Evolutionary conservation across 1,139 yeast species (phyloP).

Genomic region (Kodamaea sp.): DNA sequence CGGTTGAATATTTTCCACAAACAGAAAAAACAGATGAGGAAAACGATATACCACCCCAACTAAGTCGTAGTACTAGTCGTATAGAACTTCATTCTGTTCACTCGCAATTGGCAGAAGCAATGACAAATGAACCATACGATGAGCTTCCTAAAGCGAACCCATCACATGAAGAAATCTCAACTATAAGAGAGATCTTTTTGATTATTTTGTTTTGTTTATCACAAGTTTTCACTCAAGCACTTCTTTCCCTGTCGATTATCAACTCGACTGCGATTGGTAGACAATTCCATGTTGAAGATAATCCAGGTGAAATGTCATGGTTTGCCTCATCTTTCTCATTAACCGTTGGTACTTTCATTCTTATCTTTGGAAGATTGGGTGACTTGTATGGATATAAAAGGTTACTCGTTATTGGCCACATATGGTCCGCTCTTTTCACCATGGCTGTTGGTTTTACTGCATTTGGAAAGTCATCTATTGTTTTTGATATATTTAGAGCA

Average conservation of each 20-base stretch:
- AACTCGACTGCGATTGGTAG: conserved; percentile 34
- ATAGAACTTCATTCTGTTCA: too few species aligned
- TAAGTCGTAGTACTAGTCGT: too few species aligned
- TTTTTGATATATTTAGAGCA: conserved; percentile 52
- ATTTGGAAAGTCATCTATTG: conserved; percentile 37
- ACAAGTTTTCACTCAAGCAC: conserved; percentile 50
- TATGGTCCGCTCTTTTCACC: conserved; percentile 48
- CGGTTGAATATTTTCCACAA: too few species aligned
- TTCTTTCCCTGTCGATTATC: conserved; percentile 44
- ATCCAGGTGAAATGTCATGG: conserved; percentile 52
- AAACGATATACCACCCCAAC: not conserved
- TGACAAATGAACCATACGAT: too few species aligned
- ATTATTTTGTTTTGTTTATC: conserved; percentile 32
- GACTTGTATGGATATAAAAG: conserved; percentile 58
- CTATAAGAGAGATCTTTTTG: conserved; percentile 19
- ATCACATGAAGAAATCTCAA: conserved; percentile 16
- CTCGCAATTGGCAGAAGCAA: too few species aligned
- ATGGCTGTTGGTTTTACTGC: conserved; percentile 45
- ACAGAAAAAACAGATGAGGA: not conserved
- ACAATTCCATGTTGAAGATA: conserved; percentile 31
- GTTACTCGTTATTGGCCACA: conserved; percentile 45
- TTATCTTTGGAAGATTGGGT: conserved; percentile 61
- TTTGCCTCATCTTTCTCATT: conserved; percentile 56
- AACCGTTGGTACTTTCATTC: conserved; percentile 60
- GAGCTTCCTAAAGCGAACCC: conserved; percentile 3